Base-by-base conservation (phyloP, 495 filamentous ascomycete genomes). In the Letharia columbiana region DNA sequence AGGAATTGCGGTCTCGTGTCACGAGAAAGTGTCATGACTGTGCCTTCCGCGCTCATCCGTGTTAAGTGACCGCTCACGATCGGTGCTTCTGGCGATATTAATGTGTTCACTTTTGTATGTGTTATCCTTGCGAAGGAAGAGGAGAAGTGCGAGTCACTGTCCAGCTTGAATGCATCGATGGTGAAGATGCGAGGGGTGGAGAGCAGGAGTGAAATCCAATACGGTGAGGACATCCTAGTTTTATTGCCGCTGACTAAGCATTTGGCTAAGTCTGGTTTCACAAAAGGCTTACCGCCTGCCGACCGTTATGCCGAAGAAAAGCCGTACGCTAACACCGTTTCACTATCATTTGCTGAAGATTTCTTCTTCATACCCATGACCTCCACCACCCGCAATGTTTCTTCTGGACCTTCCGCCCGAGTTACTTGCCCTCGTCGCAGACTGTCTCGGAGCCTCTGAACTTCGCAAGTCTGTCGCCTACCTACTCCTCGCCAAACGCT, bases 331-430 rank as follows among this genome's bases (percentile, higher is more conserved):
- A 28, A 28, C 23, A 28, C 23, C 23, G 23, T 28, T 28, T 28
- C 23, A 28, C 23, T 28, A 28, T 28, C 23, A 28, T 28, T 28
- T 28, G 23, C 23, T 28, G 1, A 28, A 28, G 23, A 28, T 1
- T 28, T 28, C 23, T 28, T 28, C 23, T 28, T 28, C 23, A 0
- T 28, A 28, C 23, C 23, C 23, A 28, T 28, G 23, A 28, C 23
- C 23, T 28, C 23, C 23, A 28, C 23, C 23, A 28, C 23, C 23
- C 0, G 23, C n/a, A 17, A 66, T 61, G 58, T 0, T 15, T 15
- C 64, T 61, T 28, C 47, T 66, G 10, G n/a, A 66, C 13, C 58
- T 61, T 18, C 28, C 64, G 1, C 58, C 44, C 20, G 64, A 61
- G 39, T 28, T 66, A 2, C 49, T 66, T 35, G 41, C 58, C 11